Conservation (phyloP, 306 rosid genomes). For the Pueraria montana region DNA sequence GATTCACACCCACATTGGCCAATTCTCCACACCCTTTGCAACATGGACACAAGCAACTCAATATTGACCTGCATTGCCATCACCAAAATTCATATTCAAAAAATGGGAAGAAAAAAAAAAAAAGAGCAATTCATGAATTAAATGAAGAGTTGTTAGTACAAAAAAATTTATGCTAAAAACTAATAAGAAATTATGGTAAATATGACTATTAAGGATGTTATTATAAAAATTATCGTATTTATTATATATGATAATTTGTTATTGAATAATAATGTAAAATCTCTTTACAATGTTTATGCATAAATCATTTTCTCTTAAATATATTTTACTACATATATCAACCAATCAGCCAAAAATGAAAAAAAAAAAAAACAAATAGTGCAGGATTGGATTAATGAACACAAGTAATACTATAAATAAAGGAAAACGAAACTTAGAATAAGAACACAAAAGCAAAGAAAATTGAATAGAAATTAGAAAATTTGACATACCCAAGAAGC, state of each 20-base stretch:
- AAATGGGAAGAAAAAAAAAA: neutral
- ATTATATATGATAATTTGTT: neutral
- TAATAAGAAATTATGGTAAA: neutral
- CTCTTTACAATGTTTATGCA: no score
- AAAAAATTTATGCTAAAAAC: no score
- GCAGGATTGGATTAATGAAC: neutral
- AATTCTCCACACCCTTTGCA: conserved; percentile 65
- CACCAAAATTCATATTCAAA: conserved; percentile 13
- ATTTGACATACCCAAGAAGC: conserved; percentile 68
- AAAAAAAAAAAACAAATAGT: no score
- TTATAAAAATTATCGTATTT: neutral
- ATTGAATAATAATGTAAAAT: neutral
- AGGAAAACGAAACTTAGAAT: conserved; percentile 3
- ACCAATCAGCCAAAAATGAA: no score
- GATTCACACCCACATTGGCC: conserved; percentile 61
- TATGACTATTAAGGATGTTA: neutral
- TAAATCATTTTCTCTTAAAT: no score
- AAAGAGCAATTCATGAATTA: neutral
- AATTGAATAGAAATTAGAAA: neutral
- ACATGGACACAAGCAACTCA: conserved; percentile 88
- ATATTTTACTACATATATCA: no score
- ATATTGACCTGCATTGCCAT: conserved; percentile 60
- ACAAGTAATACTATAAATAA: neutral
- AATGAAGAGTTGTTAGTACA: neutral
- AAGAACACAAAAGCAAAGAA: neutral